Evolutionary conservation across 441 rosid species (phyloP), one percentile per base, ranked within the genome.

Genomic region (Flueggea neowawraea): DNA sequence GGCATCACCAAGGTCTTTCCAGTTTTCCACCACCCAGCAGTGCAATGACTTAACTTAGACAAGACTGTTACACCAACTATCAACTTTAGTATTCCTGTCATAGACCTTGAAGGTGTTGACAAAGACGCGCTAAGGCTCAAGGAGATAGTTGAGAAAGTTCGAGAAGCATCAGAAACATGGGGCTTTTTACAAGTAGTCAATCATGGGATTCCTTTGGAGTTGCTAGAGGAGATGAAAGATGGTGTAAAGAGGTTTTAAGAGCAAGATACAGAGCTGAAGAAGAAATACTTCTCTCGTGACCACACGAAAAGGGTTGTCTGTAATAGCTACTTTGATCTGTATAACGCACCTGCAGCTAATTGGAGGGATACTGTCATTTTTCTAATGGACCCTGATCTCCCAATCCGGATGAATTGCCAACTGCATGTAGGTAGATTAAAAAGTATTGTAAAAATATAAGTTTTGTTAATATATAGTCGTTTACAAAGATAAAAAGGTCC

Each of bases 151-250:
- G 6, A 67, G 10, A 9, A 39, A 52, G 33, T 75, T 3, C 2
- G 61, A 14, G 55, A 53, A 0, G 77, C 80, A 0, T 47, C 71
- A 5, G 53, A 73, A 58, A 45, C 48, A 3, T 74, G 73, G 77
- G 79, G 87, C 7, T 71, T 82, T 28, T 72, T 80, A 41, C 82
- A 80, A 52, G 49, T 82, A 57, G 71, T 78, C 63, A 78, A 84
- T 22, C 85, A 82, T 7, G 85, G 78, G 39, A 75, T 83, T 62
- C 75, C 84, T 0, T 7, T 31, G 0, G 58, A 49, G 3, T 50
- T 78, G 13, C 60, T 84, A 61, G 83, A 74, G 4, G 79, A 66
- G 31, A 47, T 74, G 36, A 22, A 65, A 13, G 51, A 67, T 0
- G 77, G 80, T 0, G 44, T 75, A 0, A 51, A 69, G 3, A 60